Percentiles rank a stretch among this genome's conserved stretches.
Conservation (phyloP, 352 stramenopile genomes). For the Globisporangium ultimum region DNA sequence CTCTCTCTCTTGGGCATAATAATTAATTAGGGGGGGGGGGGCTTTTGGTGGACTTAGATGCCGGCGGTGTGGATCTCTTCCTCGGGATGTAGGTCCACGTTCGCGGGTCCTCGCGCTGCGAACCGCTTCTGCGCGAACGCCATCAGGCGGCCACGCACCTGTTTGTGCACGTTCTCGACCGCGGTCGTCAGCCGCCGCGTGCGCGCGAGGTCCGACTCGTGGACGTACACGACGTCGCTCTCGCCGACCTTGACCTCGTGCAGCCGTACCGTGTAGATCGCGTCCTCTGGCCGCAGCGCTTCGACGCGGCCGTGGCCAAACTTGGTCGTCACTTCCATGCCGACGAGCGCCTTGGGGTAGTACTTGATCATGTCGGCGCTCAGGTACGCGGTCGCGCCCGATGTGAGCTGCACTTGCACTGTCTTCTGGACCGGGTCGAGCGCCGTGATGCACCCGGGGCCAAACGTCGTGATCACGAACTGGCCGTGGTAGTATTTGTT, state of each 20-base stretch:
- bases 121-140: conserved; percentile 34
- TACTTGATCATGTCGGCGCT: conserved; percentile 57
- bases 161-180: conserved; percentile 48
- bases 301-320: conserved; percentile 67
- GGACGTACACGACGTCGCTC: conserved; percentile 69
- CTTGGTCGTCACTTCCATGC: conserved; percentile 75
- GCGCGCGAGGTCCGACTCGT: conserved; percentile 62
- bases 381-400: conserved; percentile 54
- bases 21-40: no score
- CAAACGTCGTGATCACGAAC: conserved; percentile 71
- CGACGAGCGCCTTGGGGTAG: conserved; percentile 69
- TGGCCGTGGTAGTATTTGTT: conserved; percentile 74
- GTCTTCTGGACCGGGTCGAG: conserved; percentile 45
- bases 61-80: conserved; percentile 49
- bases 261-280: conserved; percentile 78
- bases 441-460: conserved; percentile 51
- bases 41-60: conserved; percentile 25
- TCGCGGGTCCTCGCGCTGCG: conserved; percentile 26
- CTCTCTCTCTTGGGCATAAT: no score
- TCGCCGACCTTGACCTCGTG: conserved; percentile 32
- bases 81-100: conserved; percentile 28
- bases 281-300: conserved; percentile 54
- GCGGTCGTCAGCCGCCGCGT: conserved; percentile 33
- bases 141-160: conserved; percentile 44
- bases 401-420: conserved; percentile 64